Evolutionary conservation across 78 protist genomes (phyloP), one percentile per base, ranked within the genome.

Genomic region (Guillardia theta): DNA sequence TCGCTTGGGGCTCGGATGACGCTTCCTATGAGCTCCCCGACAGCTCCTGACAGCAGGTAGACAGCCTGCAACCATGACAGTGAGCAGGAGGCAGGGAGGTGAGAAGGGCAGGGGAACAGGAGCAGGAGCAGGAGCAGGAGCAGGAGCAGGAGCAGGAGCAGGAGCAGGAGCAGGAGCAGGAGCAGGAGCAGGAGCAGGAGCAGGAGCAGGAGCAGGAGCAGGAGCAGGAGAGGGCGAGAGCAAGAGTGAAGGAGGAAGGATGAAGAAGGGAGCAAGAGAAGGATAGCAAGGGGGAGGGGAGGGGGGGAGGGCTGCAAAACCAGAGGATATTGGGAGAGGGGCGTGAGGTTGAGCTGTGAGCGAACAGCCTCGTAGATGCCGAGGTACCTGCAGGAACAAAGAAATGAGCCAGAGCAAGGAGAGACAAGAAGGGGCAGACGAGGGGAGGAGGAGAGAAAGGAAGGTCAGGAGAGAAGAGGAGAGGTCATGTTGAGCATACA

Each of bases 21-120:
- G 9, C 78, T 50, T 33, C 93, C 93, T 12, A 50, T 1, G 48
- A 9, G 18, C 76, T 88, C 93, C 12, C 93, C 93, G 24, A 30
- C 76, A 30, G 93, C 93, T 64, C 93, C 93, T 9, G 93, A 64
- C 39, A 88, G 15, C 33, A 88, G n/a, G 76, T 88, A 88, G 47
- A 36, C 93, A n/a, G 62, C 92, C 58, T 50, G 58, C 58, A 15
- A 50, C 30, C 58, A 15, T 10, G 30, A 15, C 58, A 50, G 30
- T 10, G 30, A 15, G 58, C 58, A 15, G 10, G 30, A 50, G 58
- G 30, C 30, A 10, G 88, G 22, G 44, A 6, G 88, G n/a, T 10
- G 88, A 33, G 46, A 24, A 78, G 46, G 22, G n/a, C 8, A n/a
- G n/a, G 46, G 45, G n/a, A n/a, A n/a, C n/a, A 22, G 24, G 83